Evolutionary conservation across 768 basidiomycete genomes (phyloP), one percentile per base, ranked within the genome.

Genomic region (Rhodotorula graminis): DNA sequence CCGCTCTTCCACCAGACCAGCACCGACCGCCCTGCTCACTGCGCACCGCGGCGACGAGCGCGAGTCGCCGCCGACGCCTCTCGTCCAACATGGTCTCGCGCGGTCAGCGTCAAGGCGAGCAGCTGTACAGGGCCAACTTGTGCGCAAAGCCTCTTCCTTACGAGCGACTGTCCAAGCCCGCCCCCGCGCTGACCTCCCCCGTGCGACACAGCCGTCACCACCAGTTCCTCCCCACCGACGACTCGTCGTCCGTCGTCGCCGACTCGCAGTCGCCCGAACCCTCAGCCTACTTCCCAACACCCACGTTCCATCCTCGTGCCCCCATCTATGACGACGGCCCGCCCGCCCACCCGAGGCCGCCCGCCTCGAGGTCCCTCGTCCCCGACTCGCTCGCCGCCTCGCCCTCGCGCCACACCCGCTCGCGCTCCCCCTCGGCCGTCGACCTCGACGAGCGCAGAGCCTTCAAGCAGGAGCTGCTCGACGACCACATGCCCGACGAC

Each of bases 181-280:
- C n/a, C n/a, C 50, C 23, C 7, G 53, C n/a, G 29, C 53, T 55
- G 27, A 50, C 52, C 33, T 18, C 62, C 12, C 21, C 14, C 11
- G 27, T 21, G n/a, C n/a, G n/a, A n/a, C 18, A 18, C 37, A 11
- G 3, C 33, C 53, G 16, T 23, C 52, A 55, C 52, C 10, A 16
- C n/a, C 37, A 18, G 40, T 23, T 3, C 52, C 42, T n/a, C 31
- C 50, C 37, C 37, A 1, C 40, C 37, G 37, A 4, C 37, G 9
- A 37, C 42, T 42, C n/a, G 40, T 42, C n/a, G 40, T 53, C 50
- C 52, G 3, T n/a, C 42, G 15, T 64, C 42, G 42, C 64, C 53
- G 53, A 65, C 53, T 65, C 53, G 40, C 53, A 46, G 29, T 56
- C 53, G 0, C 64, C 64, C 42, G 53, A n/a, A 8, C 64, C 64